Base-by-base conservation (phyloP, 2,329 filamentous ascomycete species). In the Beauveria brongniartii region DNA sequence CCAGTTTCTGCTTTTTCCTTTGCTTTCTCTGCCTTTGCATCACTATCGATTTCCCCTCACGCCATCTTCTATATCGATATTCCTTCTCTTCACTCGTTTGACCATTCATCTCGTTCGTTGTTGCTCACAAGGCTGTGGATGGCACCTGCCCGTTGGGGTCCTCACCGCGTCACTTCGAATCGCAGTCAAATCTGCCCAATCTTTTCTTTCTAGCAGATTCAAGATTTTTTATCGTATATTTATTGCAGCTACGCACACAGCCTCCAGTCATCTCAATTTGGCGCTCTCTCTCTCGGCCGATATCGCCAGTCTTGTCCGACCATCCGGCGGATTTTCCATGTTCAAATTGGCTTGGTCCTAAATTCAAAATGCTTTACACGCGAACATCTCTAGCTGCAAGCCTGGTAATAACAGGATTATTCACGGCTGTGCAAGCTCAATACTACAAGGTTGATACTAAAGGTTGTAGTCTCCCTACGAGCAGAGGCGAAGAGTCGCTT, bases 361-460 rank as follows among this genome's bases (percentile, higher is more conserved):
- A 8, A 30, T 44, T 16, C 30, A 55, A 50, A 10, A 61, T 61
- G 59, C 16, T 51, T 2, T 12, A 30, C 8, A 34, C 37, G 37
- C 18, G 2, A 34, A 34, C 22, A 37, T 12, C 30, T 8, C 5
- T 50, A 12, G 14, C 47, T 18, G 37, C 56, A 10, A 12, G 24
- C 37, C 7, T 52, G 14, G 12, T 59, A 14, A 14, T 59, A n/a
- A 24, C n/a, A 5, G 24, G 47, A 1, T 18, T 59, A 5, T 34
- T 41, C 3, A 18, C 46, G 18, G 28, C 12, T 41, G 56, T 26
- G 18, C 44, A 59, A 30, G 61, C 55, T 3, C 61, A 62, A 26
- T 52, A 59, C 28, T 62, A 62, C 40, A 62, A 59, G 28, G 26
- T 62, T 12, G 61, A 57, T 20, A 62, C 34, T 55, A 62, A 62